A percentile compares a stretch with the other conserved stretches of the same genome.
These are phyloP conservation scores for Capsicum rhomboideum DNA, from an alignment of 257 asterid genomes.

Conservation along the genomic window DNA sequence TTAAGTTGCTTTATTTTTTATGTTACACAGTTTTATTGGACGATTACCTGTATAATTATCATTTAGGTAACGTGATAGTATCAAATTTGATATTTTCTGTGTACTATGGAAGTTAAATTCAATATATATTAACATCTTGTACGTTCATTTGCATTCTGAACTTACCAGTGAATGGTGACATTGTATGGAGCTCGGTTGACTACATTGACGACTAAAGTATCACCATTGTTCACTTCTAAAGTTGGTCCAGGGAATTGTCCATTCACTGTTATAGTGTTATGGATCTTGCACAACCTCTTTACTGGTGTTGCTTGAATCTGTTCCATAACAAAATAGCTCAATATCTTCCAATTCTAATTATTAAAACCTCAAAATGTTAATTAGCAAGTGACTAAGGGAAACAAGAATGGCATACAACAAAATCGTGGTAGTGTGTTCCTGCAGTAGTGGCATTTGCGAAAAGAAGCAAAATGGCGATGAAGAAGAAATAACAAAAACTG, in stretches of 20 bases:
- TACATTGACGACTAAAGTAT: constrained; percentile 68
- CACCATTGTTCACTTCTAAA: constrained; percentile 67
- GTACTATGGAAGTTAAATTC: background rate
- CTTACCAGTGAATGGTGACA: constrained; percentile 75
- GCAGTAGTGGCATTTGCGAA: constrained; percentile 33
- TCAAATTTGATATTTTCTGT: background rate
- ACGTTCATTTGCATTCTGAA: background rate
- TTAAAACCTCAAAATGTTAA: background rate
- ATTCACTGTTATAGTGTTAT: constrained; percentile 51
- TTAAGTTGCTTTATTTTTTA: too few relatives aligned
- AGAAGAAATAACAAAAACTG: constrained; percentile 10
- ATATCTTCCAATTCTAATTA: background rate
- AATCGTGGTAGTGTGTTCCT: constrained; percentile 48
- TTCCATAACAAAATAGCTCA: background rate
- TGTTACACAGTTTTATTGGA: background rate
- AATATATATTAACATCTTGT: background rate
- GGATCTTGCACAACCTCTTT: constrained; percentile 94
- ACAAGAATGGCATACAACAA: constrained; percentile 40
- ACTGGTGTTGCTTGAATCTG: constrained; percentile 75
- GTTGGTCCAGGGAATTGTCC: constrained; percentile 88
- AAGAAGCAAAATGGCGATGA: constrained; percentile 26
- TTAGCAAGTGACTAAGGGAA: background rate
- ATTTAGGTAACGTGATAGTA: background rate
- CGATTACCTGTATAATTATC: background rate
- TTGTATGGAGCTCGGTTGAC: constrained; percentile 65